Base-by-base conservation (phyloP, 2,329 filamentous ascomycete genomes). In the Monosporascus sp. region DNA sequence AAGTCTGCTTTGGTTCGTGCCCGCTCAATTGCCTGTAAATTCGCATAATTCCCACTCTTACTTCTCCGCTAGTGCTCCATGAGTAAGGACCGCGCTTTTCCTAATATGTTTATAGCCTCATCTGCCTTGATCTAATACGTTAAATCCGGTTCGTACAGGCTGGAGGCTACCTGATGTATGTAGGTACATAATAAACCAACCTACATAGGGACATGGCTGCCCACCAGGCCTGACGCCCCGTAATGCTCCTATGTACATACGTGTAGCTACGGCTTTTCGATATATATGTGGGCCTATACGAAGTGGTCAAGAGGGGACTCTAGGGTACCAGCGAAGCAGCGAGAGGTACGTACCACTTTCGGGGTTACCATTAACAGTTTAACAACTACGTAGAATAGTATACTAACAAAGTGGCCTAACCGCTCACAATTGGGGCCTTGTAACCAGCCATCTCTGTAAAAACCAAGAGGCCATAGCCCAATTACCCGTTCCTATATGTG, bases 131-230 rank as follows among this genome's bases (percentile, higher is more conserved):
- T 24, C 39, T 43, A 20, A 43, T 43, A 20, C 39, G 11, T 20
- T 14, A 18, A 35, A 35, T 35, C 31, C 31, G 11, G 31, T 35
- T 35, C 11, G 31, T 35, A 35, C 31, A 35, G 15, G 43, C 36
- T 52, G 50, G 43, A 50, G 39, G 27, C 11, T 49, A 17, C 45
- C 49, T 41, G 46, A 50, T 41, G 43, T 36, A 43, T 49, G n/a
- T 24, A 48, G 50, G 36, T 36, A 52, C 37, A 35, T 37, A 48
- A 18, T 45, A 27, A n/a, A n/a, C n/a, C n/a, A n/a, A n/a, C n/a
- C n/a, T 51, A 25, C 36, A 46, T 37, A 49, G 20, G 38, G 39
- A 24, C 37, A 14, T 35, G 9, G 3, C 31, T 35, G 31, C 11
- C 31, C 11, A 11, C 7, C 5, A 35, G 31, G 3, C 31, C 31